Conservation (phyloP, 2,329 filamentous ascomycete species). For the Akanthomyces muscarius region DNA sequence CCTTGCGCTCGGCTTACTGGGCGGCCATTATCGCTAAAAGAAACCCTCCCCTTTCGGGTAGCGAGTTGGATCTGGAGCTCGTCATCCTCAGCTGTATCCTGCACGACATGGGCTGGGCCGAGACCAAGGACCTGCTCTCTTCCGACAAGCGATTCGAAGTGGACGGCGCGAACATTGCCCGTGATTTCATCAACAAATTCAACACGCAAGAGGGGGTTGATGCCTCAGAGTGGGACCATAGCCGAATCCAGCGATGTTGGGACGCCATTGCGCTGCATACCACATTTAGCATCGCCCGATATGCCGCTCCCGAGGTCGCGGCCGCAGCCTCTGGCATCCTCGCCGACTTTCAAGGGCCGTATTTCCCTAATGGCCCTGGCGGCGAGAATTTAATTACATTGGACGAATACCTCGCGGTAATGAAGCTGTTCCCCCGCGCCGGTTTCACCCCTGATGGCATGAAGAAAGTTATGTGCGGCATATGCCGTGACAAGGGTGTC, state of each 20-base stretch:
- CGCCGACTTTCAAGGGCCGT: constrained; percentile 18
- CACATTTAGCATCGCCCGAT: constrained; percentile 15
- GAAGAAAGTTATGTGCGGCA: constrained; percentile 13
- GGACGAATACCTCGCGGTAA: constrained; percentile 15
- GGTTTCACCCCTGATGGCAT: constrained; percentile 16
- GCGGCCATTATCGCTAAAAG: constrained; percentile 17
- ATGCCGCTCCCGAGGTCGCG: constrained; percentile 17
- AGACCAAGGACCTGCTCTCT: constrained; percentile 10
- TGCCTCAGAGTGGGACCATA: constrained; percentile 4
- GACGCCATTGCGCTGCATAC: constrained; percentile 20
- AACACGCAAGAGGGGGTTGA: background rate
- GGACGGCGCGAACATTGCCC: constrained; percentile 20
- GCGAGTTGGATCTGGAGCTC: constrained; percentile 5
- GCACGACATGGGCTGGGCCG: constrained; percentile 21
- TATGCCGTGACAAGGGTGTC: constrained; percentile 16
- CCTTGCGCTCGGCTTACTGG: constrained; percentile 18
- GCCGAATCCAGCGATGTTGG: constrained; percentile 18
- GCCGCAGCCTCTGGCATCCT: constrained; percentile 8
- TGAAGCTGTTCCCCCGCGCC: constrained; percentile 13
- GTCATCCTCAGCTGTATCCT: constrained; percentile 20
- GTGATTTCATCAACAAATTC: constrained; percentile 7
- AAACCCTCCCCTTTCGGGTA: background rate
- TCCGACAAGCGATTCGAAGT: constrained; percentile 20
- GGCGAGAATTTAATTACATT: constrained; percentile 11
- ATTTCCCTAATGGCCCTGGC: constrained; percentile 6